Conservation (phyloP, 306 rosid species). For the Rosa rugosa region DNA sequence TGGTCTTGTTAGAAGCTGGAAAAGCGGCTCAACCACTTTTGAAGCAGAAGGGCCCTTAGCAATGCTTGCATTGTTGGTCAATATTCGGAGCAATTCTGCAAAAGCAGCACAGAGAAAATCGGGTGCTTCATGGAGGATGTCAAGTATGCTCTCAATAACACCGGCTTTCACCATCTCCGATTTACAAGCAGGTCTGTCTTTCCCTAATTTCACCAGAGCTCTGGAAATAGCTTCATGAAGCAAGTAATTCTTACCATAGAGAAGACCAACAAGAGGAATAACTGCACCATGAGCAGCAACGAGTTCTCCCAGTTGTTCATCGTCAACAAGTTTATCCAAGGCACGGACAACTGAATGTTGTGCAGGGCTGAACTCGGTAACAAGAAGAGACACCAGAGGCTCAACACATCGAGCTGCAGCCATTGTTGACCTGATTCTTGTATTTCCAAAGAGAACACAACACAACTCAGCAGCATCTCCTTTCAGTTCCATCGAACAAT, state of each 20-base stretch:
- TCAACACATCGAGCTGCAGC: constrained; percentile 95
- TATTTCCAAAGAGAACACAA: constrained; percentile 91
- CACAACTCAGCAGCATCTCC: constrained; percentile 98
- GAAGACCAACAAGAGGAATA: constrained; percentile 90
- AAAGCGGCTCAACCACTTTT: constrained; percentile 89
- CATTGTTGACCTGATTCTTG: constrained; percentile 91
- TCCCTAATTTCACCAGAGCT: constrained; percentile 90
- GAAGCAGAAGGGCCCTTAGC: constrained; percentile 94
- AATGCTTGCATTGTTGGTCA: constrained; percentile 94
- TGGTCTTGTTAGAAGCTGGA: constrained; percentile 72
- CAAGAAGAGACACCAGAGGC: constrained; percentile 95
- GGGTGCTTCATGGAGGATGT: constrained; percentile 84
- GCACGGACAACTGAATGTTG: constrained; percentile 92
- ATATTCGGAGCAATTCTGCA: constrained; percentile 89
- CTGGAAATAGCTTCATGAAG: constrained; percentile 95
- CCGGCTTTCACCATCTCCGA: constrained; percentile 99
- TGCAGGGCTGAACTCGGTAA: constrained; percentile 77
- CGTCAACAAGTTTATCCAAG: constrained; percentile 93
- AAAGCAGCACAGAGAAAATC: constrained; percentile 86
- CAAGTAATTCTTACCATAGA: constrained; percentile 79
- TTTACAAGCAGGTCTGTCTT: constrained; percentile 97
- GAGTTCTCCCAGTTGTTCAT: constrained; percentile 95
- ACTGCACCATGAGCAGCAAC: constrained; percentile 94
- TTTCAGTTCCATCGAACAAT: constrained; percentile 86
- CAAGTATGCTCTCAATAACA: constrained; percentile 81